phyloP scores from a whole-genome alignment of 768 basidiomycete species.

The Collybiopsis confluens region DNA sequence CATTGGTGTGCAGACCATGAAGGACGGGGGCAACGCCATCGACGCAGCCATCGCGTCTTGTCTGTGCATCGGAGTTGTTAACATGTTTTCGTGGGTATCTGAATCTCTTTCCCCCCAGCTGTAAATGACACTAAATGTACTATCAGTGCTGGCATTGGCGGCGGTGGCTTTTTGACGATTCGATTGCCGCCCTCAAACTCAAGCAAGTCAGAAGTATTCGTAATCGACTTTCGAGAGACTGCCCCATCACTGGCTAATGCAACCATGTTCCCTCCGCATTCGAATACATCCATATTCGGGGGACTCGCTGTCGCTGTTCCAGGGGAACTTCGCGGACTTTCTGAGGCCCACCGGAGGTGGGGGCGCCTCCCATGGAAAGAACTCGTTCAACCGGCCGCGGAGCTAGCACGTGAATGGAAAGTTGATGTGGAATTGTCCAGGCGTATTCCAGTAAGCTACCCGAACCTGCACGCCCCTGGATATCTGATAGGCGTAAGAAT shows the following conservation, averaged over 20 bases:
- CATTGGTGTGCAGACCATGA: conserved; percentile 73
- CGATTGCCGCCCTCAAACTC: conserved; percentile 56
- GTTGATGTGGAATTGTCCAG: conserved; percentile 74
- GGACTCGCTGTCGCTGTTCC: conserved; percentile 89
- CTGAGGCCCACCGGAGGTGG: conserved; percentile 80
- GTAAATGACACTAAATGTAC: conserved; percentile 6
- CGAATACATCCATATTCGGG: conserved; percentile 57
- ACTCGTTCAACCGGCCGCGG: conserved; percentile 70
- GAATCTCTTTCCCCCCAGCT: background rate
- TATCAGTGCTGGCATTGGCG: conserved; percentile 75
- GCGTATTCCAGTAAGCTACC: conserved; percentile 57
- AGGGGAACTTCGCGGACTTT: conserved; percentile 84
- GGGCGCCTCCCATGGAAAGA: conserved; percentile 75
- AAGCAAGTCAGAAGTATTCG: conserved; percentile 55
- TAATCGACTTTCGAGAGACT: conserved; percentile 86
- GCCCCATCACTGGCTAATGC: conserved; percentile 69
- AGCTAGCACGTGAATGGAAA: conserved; percentile 75
- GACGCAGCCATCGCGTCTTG: conserved; percentile 81
- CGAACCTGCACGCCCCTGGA: background rate
- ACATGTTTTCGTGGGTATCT: conserved; percentile 79
- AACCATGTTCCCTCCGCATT: conserved; percentile 69
- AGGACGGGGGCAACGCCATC: conserved; percentile 85
- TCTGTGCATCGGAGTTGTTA: conserved; percentile 78
- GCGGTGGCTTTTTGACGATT: conserved; percentile 83
- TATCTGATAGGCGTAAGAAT: background rate